phyloP scores from a whole-genome alignment of 2,329 filamentous ascomycete species.

The Sporothrix mexicana region DNA sequence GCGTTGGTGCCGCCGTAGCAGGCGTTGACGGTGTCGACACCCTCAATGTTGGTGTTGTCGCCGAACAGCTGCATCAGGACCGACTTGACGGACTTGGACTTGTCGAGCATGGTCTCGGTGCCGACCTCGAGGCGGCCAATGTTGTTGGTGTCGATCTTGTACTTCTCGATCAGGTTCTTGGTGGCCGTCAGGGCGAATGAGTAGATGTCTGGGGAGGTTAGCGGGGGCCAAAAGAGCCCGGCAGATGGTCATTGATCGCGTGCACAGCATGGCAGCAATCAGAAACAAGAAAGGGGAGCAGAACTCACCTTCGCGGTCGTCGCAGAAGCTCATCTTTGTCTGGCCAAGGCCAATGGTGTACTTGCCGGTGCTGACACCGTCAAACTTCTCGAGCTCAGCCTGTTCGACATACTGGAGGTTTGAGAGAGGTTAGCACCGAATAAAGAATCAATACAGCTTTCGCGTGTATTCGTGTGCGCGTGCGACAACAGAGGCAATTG shows the following conservation, averaged over 20 bases:
- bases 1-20: slow-evolving; percentile 89
- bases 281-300: too few relatives aligned
- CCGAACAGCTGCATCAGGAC: slow-evolving; percentile 86
- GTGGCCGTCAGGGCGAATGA: slow-evolving; percentile 80
- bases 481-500: slow-evolving; percentile 5
- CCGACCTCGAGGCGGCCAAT: slow-evolving; percentile 84
- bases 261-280: too few relatives aligned
- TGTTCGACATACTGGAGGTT: slow-evolving; percentile 77
- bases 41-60: slow-evolving; percentile 83
- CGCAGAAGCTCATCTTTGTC: slow-evolving; percentile 92
- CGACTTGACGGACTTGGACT: slow-evolving; percentile 90
- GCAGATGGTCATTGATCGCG: background rate
- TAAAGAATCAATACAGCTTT: background rate
- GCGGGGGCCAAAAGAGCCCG: background rate
- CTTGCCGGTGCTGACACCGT: slow-evolving; percentile 81
- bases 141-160: slow-evolving; percentile 78
- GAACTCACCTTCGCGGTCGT: slow-evolving; percentile 79
- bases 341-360: slow-evolving; percentile 91
- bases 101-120: slow-evolving; percentile 85
- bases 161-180: slow-evolving; percentile 79
- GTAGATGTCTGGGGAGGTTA: slow-evolving; percentile 72
- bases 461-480: background rate
- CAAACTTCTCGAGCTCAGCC: slow-evolving; percentile 81
- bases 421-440: slow-evolving; percentile 14
- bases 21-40: slow-evolving; percentile 81